phyloP scores from a whole-genome alignment of 805 yeast genomes.

The Clavispora asparagi region DNA sequence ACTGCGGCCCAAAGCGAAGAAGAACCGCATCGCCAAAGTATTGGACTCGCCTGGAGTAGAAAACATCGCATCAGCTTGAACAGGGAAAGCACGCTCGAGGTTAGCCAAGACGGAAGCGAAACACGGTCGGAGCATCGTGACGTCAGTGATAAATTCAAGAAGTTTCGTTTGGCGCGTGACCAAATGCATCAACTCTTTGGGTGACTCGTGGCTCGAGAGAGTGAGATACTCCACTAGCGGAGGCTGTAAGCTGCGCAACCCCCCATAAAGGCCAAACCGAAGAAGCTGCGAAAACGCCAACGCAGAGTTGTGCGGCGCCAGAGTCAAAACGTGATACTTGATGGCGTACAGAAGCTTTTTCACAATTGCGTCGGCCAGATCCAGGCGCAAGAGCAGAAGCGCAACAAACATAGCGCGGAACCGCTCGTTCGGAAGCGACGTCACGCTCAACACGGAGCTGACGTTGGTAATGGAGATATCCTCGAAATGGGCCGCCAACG shows the following conservation, averaged over 20 bases:
- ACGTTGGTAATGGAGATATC: conserved; percentile 15
- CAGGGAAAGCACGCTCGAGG: not conserved
- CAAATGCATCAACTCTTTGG: not conserved
- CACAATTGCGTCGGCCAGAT: conserved; percentile 2
- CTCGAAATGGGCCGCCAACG: conserved; percentile 15
- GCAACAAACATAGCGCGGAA: conserved; percentile 6
- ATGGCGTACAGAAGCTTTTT: conserved; percentile 7
- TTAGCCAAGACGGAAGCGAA: not conserved
- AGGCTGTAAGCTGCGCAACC: not conserved
- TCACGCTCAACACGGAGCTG: conserved; percentile 6
- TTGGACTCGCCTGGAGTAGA: not conserved
- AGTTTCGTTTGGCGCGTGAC: not conserved
- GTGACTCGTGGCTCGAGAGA: not conserved
- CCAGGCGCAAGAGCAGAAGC: conserved; percentile 4
- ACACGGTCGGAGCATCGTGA: not conserved
- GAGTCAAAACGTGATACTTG: conserved; percentile 5
- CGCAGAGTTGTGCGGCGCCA: conserved; percentile 3
- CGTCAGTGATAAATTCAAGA: not conserved
- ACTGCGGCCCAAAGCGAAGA: not conserved
- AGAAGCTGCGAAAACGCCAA: conserved; percentile 3
- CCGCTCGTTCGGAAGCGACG: not conserved
- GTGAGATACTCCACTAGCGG: not conserved
- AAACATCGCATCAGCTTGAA: too few species aligned
- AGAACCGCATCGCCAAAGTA: not conserved
- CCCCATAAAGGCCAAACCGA: conserved; percentile 2